Conservation (phyloP, 2,329 filamentous ascomycete genomes). For the Paramyrothecium roridum region DNA sequence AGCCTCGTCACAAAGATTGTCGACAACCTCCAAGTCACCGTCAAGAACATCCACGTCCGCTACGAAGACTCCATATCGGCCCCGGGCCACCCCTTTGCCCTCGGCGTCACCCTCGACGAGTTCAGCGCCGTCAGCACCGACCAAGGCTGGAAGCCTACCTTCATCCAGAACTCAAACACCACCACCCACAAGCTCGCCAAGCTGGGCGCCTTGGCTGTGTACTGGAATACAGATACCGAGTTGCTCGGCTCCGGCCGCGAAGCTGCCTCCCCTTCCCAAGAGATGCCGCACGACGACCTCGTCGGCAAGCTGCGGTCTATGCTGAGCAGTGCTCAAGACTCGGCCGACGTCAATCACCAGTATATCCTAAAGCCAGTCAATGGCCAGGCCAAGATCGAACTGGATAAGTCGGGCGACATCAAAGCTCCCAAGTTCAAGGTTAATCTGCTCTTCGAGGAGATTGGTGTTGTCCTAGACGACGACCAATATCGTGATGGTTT, state of each 20-base stretch:
- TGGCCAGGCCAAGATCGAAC: constrained; percentile 88
- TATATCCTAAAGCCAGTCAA: constrained; percentile 96
- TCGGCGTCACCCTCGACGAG: constrained; percentile 89
- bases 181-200: constrained; percentile 93
- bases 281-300: constrained; percentile 73
- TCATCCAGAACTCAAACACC: constrained; percentile 80
- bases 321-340: constrained; percentile 69
- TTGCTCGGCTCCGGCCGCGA: constrained; percentile 82
- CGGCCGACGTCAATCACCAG: constrained; percentile 61
- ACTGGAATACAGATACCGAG: constrained; percentile 95
- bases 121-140: constrained; percentile 97
- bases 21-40: constrained; percentile 94
- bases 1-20: constrained; percentile 95
- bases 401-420: constrained; percentile 85
- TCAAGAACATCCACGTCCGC: constrained; percentile 97
- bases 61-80: constrained; percentile 98
- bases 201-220: constrained; percentile 84
- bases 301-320: constrained; percentile 73
- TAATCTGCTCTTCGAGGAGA: constrained; percentile 89
- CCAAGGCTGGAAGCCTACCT: constrained; percentile 90
- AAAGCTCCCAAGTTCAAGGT: constrained; percentile 85
- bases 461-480: constrained; percentile 95
- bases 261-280: constrained; percentile 39
- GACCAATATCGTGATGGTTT: constrained; percentile 95
- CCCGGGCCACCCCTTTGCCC: constrained; percentile 89